Conservation (phyloP, 2,329 filamentous ascomycete species). For the Venturia oleaginea region DNA sequence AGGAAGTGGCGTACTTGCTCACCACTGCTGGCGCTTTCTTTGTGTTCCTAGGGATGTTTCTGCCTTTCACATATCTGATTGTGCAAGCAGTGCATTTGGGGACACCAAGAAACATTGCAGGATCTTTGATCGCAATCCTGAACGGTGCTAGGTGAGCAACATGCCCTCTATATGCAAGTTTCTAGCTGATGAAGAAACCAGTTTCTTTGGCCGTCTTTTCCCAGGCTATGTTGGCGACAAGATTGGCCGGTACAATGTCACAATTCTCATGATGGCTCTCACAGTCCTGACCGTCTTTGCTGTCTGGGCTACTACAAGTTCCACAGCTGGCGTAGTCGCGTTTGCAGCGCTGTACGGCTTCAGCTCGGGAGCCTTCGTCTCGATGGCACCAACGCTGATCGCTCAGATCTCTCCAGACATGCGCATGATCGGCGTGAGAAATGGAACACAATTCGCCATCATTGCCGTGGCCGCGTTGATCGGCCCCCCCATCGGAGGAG, state of each 20-base stretch:
- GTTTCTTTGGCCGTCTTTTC: conserved; percentile 45
- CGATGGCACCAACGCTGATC: conserved; percentile 59
- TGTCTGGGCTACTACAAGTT: conserved; percentile 16
- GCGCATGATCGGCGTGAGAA: too few relatives aligned
- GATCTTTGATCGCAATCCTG: neutral
- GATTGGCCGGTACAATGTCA: conserved; percentile 45
- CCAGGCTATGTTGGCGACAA: conserved; percentile 46
- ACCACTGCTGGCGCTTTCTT: conserved; percentile 35
- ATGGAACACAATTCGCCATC: too few relatives aligned
- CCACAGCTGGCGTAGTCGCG: conserved; percentile 38
- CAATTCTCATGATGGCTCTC: conserved; percentile 54
- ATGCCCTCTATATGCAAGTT: too few relatives aligned
- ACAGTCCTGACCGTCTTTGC: conserved; percentile 18
- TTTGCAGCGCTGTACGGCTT: conserved; percentile 76
- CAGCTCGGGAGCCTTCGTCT: conserved; percentile 69
- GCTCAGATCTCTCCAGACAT: too few relatives aligned
- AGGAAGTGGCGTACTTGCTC: neutral
- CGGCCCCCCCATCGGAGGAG: too few relatives aligned
- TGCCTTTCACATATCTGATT: conserved; percentile 43
- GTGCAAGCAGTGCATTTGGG: conserved; percentile 38
- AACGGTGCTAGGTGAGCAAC: conserved; percentile 13
- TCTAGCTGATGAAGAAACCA: conserved; percentile 34
- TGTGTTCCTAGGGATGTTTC: conserved; percentile 53
- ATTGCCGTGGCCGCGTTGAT: too few relatives aligned
- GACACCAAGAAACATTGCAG: too few relatives aligned